Evolutionary conservation across 306 rosid species (phyloP).

Genomic region (Trifolium pratense): DNA sequence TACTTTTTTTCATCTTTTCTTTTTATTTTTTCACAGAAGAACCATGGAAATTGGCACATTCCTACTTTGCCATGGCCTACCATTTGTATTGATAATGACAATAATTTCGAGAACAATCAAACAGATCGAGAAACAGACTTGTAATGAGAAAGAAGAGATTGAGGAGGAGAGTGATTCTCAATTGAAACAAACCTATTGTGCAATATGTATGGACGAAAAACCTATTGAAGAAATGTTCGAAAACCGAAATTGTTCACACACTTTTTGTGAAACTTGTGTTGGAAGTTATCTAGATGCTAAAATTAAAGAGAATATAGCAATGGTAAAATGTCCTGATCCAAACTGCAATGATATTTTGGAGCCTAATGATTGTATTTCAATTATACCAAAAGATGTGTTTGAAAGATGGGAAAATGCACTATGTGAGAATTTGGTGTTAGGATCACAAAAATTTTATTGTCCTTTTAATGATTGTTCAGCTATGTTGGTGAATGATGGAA

Average conservation of each 20-base stretch:
- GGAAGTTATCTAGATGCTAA: conserved; percentile 49
- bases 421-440: conserved; percentile 53
- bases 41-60: no score
- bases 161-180: no score
- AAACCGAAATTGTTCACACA: conserved; percentile 31
- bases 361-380: conserved; percentile 43
- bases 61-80: no score
- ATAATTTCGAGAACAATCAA: neutral
- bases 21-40: no score
- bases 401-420: conserved; percentile 65
- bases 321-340: conserved; percentile 59
- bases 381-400: conserved; percentile 56
- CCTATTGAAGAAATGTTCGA: neutral
- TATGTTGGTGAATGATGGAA: conserved; percentile 52
- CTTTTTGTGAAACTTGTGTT: conserved; percentile 17
- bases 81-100: no score
- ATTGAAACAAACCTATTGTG: neutral
- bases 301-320: conserved; percentile 51
- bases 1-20: no score
- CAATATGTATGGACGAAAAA: neutral
- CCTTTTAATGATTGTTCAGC: conserved; percentile 64
- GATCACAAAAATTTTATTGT: conserved; percentile 51
- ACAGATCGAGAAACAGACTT: no score
- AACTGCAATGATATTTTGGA: conserved; percentile 55
- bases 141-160: no score